Evolutionary conservation across 768 basidiomycete genomes (phyloP).

Genomic region (Tylopilus sp.): DNA sequence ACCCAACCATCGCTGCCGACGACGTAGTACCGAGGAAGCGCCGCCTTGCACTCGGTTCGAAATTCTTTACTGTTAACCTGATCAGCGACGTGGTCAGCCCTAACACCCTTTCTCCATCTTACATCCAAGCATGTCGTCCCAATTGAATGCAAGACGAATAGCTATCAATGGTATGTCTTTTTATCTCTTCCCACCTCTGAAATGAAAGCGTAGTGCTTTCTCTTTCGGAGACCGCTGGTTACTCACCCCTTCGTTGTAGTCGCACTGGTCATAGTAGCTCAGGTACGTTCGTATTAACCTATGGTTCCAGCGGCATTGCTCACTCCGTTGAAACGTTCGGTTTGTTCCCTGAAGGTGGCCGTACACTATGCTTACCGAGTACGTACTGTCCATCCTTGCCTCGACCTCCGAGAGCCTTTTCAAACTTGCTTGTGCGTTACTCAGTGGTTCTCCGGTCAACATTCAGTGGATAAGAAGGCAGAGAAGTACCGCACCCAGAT

Average conservation of each 20-base stretch:
- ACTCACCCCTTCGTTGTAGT: constrained; percentile 33
- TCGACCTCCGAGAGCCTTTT: background rate
- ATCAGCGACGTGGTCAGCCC: background rate
- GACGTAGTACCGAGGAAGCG: background rate
- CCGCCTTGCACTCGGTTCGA: background rate
- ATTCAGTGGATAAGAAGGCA: constrained; percentile 52
- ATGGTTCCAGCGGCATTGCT: background rate
- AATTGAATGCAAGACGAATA: constrained; percentile 40
- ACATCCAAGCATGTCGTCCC: constrained; percentile 19
- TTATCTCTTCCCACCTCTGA: background rate
- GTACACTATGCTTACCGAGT: constrained; percentile 74
- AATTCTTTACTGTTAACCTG: background rate
- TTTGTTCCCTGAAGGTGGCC: constrained; percentile 53
- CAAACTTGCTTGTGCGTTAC: background rate
- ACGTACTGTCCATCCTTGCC: constrained; percentile 22
- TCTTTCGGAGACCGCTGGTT: background rate
- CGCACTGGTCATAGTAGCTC: constrained; percentile 49
- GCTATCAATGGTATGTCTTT: constrained; percentile 40
- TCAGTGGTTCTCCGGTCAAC: constrained; percentile 65
- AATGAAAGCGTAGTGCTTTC: background rate
- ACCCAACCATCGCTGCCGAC: background rate
- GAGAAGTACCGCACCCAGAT: constrained; percentile 70
- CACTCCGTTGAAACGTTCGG: constrained; percentile 1
- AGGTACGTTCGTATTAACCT: constrained; percentile 35
- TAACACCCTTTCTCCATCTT: background rate